phyloP scores from a whole-genome alignment of 2,329 filamentous ascomycete species.

The Phaeophleospora eucalypticola region DNA sequence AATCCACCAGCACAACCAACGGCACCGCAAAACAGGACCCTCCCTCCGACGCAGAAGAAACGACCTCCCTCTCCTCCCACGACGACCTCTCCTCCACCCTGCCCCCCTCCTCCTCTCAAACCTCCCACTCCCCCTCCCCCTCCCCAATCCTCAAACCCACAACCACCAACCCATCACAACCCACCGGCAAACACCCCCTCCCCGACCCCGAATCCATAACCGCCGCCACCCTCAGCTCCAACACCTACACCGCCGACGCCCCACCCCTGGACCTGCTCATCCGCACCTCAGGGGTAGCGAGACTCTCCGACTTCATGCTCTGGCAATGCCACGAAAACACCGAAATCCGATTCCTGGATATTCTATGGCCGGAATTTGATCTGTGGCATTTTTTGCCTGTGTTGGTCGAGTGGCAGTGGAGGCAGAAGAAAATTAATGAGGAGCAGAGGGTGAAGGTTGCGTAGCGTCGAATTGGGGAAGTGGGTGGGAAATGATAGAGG shows the following conservation, averaged over 20 bases:
- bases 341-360: constrained; percentile 86
- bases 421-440: constrained; percentile 43
- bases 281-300: constrained; percentile 85
- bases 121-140: constrained; percentile 35
- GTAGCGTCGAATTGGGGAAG: too few relatives aligned
- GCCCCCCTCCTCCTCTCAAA: too few relatives aligned
- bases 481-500: too few relatives aligned
- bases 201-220: constrained; percentile 88
- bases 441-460: constrained; percentile 13
- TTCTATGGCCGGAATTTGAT: constrained; percentile 94
- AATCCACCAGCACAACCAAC: not conserved
- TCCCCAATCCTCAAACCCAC: constrained; percentile 34
- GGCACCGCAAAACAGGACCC: too few relatives aligned
- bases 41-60: too few relatives aligned
- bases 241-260: constrained; percentile 81
- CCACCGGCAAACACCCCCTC: constrained; percentile 27
- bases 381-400: constrained; percentile 91
- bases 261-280: constrained; percentile 89
- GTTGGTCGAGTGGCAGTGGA: constrained; percentile 80
- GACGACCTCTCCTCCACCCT: too few relatives aligned
- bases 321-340: constrained; percentile 96
- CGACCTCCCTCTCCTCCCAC: too few relatives aligned
- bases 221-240: constrained; percentile 71
- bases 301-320: constrained; percentile 95
- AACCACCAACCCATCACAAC: too few relatives aligned